Evolutionary conservation across 2,329 filamentous ascomycete genomes (phyloP).

Genomic region (Nothopassalora personata): DNA sequence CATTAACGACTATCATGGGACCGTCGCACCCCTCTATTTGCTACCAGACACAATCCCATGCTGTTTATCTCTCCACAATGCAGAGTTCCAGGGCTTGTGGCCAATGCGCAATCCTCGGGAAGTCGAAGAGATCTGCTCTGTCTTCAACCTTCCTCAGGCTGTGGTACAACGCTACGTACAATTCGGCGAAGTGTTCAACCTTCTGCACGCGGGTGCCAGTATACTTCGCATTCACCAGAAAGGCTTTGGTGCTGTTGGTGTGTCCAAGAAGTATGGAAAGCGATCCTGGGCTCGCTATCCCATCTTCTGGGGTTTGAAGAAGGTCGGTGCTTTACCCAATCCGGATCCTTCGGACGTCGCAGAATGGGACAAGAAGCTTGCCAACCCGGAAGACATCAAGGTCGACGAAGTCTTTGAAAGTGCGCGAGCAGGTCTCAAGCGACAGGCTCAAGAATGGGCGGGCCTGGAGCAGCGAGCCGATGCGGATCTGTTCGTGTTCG

Average conservation of each 20-base stretch:
- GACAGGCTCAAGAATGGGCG: slow-evolving; percentile 63
- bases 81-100: slow-evolving; percentile 65
- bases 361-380: slow-evolving; percentile 53
- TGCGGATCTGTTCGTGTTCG: slow-evolving; percentile 63
- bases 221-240: slow-evolving; percentile 63
- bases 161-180: slow-evolving; percentile 58
- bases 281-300: slow-evolving; percentile 62
- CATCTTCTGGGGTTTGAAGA: slow-evolving; percentile 63
- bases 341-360: slow-evolving; percentile 61
- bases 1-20: slow-evolving; percentile 62
- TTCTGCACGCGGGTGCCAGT: slow-evolving; percentile 61
- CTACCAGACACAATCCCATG: slow-evolving; percentile 58
- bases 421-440: slow-evolving; percentile 49
- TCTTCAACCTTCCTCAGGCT: slow-evolving; percentile 57
- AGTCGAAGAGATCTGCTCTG: slow-evolving; percentile 57
- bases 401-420: slow-evolving; percentile 54
- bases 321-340: slow-evolving; percentile 59
- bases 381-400: slow-evolving; percentile 45
- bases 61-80: slow-evolving; percentile 62
- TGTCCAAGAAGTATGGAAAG: slow-evolving; percentile 64
- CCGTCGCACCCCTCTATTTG: slow-evolving; percentile 59
- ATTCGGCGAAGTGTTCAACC: slow-evolving; percentile 64
- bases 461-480: slow-evolving; percentile 56
- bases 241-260: slow-evolving; percentile 63
- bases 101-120: slow-evolving; percentile 60